phyloP scores from a whole-genome alignment of 139 green algal species.

The Chlorella vulgaris region DNA sequence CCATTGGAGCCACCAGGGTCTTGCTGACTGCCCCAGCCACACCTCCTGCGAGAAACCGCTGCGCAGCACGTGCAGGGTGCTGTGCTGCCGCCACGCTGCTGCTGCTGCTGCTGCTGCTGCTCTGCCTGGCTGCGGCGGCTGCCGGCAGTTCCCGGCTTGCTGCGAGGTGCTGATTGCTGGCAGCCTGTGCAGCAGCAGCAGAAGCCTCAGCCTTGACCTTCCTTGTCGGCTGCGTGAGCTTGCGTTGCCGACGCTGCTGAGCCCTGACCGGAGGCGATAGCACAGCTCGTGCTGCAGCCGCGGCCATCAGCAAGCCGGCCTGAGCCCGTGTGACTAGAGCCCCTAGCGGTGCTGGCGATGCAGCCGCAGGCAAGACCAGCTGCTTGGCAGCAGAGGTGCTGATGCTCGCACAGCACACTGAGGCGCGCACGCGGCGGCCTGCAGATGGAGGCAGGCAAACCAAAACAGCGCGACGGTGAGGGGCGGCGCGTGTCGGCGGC shows the following conservation, averaged over 20 bases:
- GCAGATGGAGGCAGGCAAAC: too few species aligned
- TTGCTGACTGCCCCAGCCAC: slow-evolving; percentile 39
- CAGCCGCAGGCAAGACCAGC: neutral
- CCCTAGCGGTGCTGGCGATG: neutral
- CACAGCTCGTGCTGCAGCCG: neutral
- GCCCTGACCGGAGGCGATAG: neutral
- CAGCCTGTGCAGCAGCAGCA: too few species aligned
- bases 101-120: neutral
- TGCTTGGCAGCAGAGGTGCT: neutral
- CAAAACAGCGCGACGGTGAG: neutral
- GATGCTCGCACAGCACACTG: slow-evolving; percentile 24
- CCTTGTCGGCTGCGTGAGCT: too few species aligned
- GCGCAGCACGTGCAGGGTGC: neutral
- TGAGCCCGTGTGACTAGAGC: neutral
- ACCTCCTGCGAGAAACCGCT: slow-evolving; percentile 35
- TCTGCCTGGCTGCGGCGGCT: neutral
- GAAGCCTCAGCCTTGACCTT: too few species aligned
- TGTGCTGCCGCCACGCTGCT: neutral
- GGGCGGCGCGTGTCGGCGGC: too few species aligned
- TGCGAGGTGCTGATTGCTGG: neutral
- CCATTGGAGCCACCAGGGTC: slow-evolving; percentile 38
- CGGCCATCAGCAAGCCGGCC: neutral
- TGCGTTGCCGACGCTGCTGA: too few species aligned
- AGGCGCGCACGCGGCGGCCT: neutral
- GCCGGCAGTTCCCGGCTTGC: neutral